Conservation (phyloP, 257 asterid species). For the Echium plantagineum region DNA sequence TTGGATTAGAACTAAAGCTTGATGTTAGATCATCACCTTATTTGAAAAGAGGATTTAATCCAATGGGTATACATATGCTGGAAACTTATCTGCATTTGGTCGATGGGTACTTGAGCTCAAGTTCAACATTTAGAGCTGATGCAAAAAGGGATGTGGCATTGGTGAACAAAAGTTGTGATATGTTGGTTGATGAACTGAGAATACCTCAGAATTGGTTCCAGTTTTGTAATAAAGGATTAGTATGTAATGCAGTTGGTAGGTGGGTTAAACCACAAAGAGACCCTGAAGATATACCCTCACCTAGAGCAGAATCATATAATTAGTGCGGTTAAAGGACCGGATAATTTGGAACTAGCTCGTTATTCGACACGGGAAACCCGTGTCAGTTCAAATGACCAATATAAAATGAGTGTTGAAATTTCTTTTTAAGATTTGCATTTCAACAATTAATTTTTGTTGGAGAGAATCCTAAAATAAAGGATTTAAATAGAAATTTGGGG, state of each 20-base stretch:
- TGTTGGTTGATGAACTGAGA: constrained; percentile 61
- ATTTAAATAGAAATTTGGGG: no score
- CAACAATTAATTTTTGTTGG: no score
- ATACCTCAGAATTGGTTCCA: constrained; percentile 66
- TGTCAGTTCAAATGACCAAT: no score
- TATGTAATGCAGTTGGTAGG: constrained; percentile 44
- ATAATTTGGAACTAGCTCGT: no score
- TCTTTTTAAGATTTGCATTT: no score
- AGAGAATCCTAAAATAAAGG: no score
- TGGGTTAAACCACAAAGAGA: constrained; percentile 73
- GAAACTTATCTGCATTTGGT: constrained; percentile 69
- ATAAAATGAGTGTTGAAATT: no score
- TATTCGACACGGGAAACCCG: no score
- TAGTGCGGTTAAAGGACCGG: no score
- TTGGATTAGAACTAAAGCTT: constrained; percentile 56
- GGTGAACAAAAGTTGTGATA: constrained; percentile 72
- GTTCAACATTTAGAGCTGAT: constrained; percentile 40
- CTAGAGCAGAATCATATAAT: constrained; percentile 21
- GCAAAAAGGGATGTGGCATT: constrained; percentile 58
- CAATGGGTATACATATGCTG: constrained; percentile 55
- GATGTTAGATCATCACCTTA: constrained; percentile 49
- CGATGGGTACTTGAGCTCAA: constrained; percentile 36
- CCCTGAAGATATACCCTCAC: constrained; percentile 57
- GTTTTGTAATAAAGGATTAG: constrained; percentile 51
- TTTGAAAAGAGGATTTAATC: constrained; percentile 43